Evolutionary conservation across 495 filamentous ascomycete species (phyloP), one percentile per base, ranked within the genome.

Genomic region (Parmelia sp.): DNA sequence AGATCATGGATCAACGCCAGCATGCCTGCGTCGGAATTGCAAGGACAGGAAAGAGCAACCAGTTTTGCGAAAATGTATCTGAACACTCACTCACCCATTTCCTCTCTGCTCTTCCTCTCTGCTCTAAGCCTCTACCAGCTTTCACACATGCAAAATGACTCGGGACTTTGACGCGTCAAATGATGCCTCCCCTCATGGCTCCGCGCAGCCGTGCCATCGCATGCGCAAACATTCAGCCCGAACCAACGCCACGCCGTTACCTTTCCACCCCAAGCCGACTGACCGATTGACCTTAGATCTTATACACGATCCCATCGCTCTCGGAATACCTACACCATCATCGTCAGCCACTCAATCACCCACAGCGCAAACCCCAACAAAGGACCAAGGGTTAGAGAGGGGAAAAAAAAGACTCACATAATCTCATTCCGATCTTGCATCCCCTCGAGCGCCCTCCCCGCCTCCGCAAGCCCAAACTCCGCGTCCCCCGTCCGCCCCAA

Each of bases 341-440:
- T 4, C 15, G 15, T 14, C 40, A 36, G 35, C 49, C 31, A 31
- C 25, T 15, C 60, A 39, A 45, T 7, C 40, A 62, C 9, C 37
- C 60, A 21, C 11, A 25, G 25, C 53, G 31, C n/a, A 36, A 6
- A 25, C 42, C 5, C 25, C 4, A 8, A 35, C 29, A 4, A 62
- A 55, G 35, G 4, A 36, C 10, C 14, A 33, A 40, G 40, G 40
- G 15, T 40, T 3, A 15, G 12, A 40, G 39, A 14, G 21, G 17
- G 21, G 17, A 47, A 40, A 29, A 17, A 45, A 36, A 53, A 31
- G 15, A 88, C 90, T 86, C 76, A 96, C 95, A 97, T 97, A 74
- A 98, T 86, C 77, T 90, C 84, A 71, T 97, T 97, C 73, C 80
- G 78, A 53, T 88, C 86, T 64, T 89, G 87, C 90, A 98, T 88